Evolutionary conservation across 2,329 filamentous ascomycete species (phyloP).

Genomic region (Phaeosphaeria sp.): DNA sequence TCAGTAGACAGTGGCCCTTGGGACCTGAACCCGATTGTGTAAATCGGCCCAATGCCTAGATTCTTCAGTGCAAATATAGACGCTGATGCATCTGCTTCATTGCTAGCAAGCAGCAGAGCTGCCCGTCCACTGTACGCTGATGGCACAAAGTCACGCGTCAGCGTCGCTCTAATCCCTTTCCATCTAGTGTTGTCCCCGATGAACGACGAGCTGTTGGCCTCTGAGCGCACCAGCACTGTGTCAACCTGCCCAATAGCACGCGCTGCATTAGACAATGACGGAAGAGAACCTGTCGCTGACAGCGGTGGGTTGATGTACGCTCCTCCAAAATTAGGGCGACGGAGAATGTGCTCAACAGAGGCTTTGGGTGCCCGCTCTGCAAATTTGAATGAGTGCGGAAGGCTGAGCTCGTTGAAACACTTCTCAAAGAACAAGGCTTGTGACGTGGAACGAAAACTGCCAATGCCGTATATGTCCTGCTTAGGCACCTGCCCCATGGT

Average conservation of each 20-base stretch:
- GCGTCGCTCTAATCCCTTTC: conserved; percentile 82
- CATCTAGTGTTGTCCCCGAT: conserved; percentile 83
- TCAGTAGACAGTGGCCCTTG: conserved; percentile 67
- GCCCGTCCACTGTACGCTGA: conserved; percentile 79
- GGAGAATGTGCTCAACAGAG: conserved; percentile 73
- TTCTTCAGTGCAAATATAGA: conserved; percentile 80
- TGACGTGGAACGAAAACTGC: conserved; percentile 72
- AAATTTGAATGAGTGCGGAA: conserved; percentile 81
- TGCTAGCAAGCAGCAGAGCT: conserved; percentile 76
- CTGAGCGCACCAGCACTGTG: conserved; percentile 72
- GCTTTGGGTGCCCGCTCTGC: conserved; percentile 73
- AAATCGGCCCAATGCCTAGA: conserved; percentile 77
- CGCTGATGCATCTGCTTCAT: conserved; percentile 76
- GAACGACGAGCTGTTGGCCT: conserved; percentile 54
- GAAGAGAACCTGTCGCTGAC: conserved; percentile 64
- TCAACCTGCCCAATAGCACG: conserved; percentile 81
- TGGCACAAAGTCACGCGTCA: conserved; percentile 81
- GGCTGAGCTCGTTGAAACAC: conserved; percentile 67
- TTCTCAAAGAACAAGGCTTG: conserved; percentile 86
- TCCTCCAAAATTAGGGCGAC: conserved; percentile 78
- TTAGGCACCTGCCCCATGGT: conserved; percentile 82
- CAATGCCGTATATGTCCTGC: conserved; percentile 81
- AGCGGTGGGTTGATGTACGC: conserved; percentile 80
- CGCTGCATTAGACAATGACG: conserved; percentile 75
- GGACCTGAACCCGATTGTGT: conserved; percentile 79